Conservation (phyloP, 495 filamentous ascomycete genomes). For the Staphylotrichum tortipilum region DNA sequence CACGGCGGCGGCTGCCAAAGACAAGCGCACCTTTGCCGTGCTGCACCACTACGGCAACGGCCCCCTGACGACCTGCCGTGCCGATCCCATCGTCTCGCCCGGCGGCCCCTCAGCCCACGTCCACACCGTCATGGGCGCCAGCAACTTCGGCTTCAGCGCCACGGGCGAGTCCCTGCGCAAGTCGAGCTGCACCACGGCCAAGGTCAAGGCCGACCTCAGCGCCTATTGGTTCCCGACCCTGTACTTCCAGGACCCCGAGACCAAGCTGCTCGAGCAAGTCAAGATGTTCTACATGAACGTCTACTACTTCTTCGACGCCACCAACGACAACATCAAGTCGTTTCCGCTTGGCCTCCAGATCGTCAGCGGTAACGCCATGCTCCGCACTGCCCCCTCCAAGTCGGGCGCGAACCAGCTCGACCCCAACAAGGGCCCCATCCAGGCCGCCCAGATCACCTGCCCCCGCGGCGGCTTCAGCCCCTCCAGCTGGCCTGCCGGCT, state of each 20-base stretch:
- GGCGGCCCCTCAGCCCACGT: constrained; percentile 51
- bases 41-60: constrained; percentile 35
- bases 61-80: constrained; percentile 48
- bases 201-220: constrained; percentile 56
- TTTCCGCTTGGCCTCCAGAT: constrained; percentile 68
- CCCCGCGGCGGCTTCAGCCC: constrained; percentile 42
- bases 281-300: constrained; percentile 50
- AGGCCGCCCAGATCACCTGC: constrained; percentile 39
- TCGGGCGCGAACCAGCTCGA: constrained; percentile 29
- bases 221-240: constrained; percentile 72
- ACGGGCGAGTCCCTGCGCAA: constrained; percentile 46
- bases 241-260: constrained; percentile 52
- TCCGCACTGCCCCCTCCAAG: constrained; percentile 32
- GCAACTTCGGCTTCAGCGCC: constrained; percentile 58
- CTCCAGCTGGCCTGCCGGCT: constrained; percentile 38
- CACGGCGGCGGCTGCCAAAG: constrained; percentile 25
- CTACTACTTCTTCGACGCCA: constrained; percentile 60
- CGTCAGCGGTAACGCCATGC: constrained; percentile 53
- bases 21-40: constrained; percentile 36
- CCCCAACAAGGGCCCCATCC: constrained; percentile 33
- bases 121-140: constrained; percentile 62
- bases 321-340: constrained; percentile 50
- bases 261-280: constrained; percentile 59
- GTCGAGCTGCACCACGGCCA: constrained; percentile 60
- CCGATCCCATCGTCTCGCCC: constrained; percentile 58